phyloP scores from a whole-genome alignment of 306 rosid species.

The Biancaea sappan region DNA sequence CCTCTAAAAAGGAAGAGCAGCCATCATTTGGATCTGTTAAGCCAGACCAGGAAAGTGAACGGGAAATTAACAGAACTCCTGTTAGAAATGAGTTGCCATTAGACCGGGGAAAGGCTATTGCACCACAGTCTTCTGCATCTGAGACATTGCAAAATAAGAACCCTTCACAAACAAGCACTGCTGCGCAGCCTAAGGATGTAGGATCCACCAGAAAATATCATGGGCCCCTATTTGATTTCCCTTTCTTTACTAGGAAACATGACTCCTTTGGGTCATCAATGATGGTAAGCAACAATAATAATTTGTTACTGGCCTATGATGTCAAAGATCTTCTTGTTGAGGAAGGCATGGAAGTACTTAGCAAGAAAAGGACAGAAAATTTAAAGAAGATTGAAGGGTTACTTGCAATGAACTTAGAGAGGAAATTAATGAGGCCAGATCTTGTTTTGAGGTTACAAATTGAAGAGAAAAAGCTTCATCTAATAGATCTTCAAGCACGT shows the following conservation, averaged over 20 bases:
- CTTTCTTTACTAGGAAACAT: slow-evolving; percentile 91
- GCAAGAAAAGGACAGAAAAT: slow-evolving; percentile 81
- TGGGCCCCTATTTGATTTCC: slow-evolving; percentile 98
- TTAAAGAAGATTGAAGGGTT: slow-evolving; percentile 90
- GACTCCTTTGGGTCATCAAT: slow-evolving; percentile 90
- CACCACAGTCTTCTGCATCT: slow-evolving; percentile 62
- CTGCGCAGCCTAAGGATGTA: slow-evolving; percentile 71
- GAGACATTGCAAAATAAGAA: slow-evolving; percentile 67
- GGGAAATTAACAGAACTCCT: slow-evolving; percentile 50
- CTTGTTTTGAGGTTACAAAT: slow-evolving; percentile 91
- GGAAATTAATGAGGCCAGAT: slow-evolving; percentile 95
- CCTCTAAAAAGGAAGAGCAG: slow-evolving; percentile 81
- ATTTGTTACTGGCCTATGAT: slow-evolving; percentile 85
- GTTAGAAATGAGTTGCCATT: slow-evolving; percentile 58
- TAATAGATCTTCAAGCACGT: slow-evolving; percentile 82
- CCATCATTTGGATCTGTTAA: slow-evolving; percentile 55
- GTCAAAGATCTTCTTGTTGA: slow-evolving; percentile 88
- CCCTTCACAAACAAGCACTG: slow-evolving; percentile 62
- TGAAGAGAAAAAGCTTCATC: slow-evolving; percentile 94
- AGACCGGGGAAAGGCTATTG: slow-evolving; percentile 86
- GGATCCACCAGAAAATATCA: slow-evolving; percentile 80
- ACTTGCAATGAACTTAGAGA: slow-evolving; percentile 77
- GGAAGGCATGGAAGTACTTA: slow-evolving; percentile 84
- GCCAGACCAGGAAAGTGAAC: slow-evolving; percentile 72
- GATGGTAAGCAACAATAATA: slow-evolving; percentile 69